A percentile compares a stretch with the other conserved stretches of the same genome.
phyloP scores from a whole-genome alignment of 805 yeast genomes.

The Kodamaea kakaduensis region DNA sequence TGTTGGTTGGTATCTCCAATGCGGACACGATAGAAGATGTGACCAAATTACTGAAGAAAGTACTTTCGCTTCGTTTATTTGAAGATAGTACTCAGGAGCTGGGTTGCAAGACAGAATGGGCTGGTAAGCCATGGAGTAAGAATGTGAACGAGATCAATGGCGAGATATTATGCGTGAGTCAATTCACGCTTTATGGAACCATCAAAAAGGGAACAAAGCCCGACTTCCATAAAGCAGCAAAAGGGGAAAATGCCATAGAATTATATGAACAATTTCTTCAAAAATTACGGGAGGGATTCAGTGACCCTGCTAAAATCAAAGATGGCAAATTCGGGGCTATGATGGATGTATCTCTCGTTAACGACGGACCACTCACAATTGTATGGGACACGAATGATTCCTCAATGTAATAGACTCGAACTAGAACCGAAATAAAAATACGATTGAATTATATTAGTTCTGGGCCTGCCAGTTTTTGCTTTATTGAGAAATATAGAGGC shows the following conservation, averaged over 20 bases:
- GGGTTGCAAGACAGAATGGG: constrained; percentile 43
- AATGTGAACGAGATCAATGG: constrained; percentile 53
- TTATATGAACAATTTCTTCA: constrained; percentile 53
- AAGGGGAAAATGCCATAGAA: constrained; percentile 55
- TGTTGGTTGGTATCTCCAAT: constrained; percentile 79
- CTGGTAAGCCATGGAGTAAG: constrained; percentile 74
- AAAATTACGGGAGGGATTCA: constrained; percentile 48
- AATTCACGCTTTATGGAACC: constrained; percentile 83
- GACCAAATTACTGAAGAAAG: constrained; percentile 60
- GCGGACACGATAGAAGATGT: constrained; percentile 77
- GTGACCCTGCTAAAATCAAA: constrained; percentile 56
- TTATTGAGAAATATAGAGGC: too few relatives aligned
- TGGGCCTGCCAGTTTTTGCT: too few relatives aligned
- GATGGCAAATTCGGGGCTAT: constrained; percentile 95
- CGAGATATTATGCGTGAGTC: constrained; percentile 82
- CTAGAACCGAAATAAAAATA: neutral
- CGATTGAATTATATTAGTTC: too few relatives aligned
- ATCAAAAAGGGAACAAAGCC: constrained; percentile 92
- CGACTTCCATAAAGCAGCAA: constrained; percentile 89
- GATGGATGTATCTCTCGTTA: constrained; percentile 89
- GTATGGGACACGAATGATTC: constrained; percentile 64
- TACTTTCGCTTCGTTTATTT: constrained; percentile 64
- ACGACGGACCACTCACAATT: constrained; percentile 93
- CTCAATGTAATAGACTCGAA: constrained; percentile 6
- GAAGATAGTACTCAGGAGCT: constrained; percentile 51